Conservation (phyloP, 2,329 filamentous ascomycete genomes). For the Arthrocladium fulminans region DNA sequence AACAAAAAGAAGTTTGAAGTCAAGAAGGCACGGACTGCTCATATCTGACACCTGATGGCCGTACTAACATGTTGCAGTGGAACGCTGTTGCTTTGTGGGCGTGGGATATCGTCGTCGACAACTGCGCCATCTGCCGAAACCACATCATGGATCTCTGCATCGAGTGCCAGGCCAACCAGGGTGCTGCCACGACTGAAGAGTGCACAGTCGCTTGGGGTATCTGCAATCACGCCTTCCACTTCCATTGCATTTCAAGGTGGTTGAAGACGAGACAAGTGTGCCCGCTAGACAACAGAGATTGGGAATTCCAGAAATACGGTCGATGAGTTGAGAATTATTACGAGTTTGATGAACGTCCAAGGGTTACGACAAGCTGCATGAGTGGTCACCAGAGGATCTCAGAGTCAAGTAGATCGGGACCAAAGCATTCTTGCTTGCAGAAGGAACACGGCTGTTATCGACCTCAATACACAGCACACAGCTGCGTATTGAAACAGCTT, state of each 20-base stretch:
- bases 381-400: background rate
- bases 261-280: conserved; percentile 98
- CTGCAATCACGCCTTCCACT: conserved; percentile 99
- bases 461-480: too few species aligned
- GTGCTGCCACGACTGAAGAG: conserved; percentile 92
- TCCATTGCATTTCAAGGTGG: conserved; percentile 99
- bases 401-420: background rate
- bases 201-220: conserved; percentile 99
- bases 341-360: conserved; percentile 6
- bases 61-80: conserved; percentile 55
- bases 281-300: conserved; percentile 93
- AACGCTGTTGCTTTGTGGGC: conserved; percentile 97
- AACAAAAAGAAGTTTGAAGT: conserved; percentile 95
- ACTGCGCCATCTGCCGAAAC: conserved; percentile 98
- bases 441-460: too few species aligned
- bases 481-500: too few species aligned
- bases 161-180: conserved; percentile 97
- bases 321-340: conserved; percentile 34
- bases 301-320: conserved; percentile 99
- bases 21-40: conserved; percentile 66
- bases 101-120: conserved; percentile 99
- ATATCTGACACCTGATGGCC: conserved; percentile 1
- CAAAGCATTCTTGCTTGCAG: too few species aligned
- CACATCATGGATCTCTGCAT: conserved; percentile 99
- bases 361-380: background rate